Evolutionary conservation across 768 basidiomycete species (phyloP).

Genomic region (Leccinum boreale): DNA sequence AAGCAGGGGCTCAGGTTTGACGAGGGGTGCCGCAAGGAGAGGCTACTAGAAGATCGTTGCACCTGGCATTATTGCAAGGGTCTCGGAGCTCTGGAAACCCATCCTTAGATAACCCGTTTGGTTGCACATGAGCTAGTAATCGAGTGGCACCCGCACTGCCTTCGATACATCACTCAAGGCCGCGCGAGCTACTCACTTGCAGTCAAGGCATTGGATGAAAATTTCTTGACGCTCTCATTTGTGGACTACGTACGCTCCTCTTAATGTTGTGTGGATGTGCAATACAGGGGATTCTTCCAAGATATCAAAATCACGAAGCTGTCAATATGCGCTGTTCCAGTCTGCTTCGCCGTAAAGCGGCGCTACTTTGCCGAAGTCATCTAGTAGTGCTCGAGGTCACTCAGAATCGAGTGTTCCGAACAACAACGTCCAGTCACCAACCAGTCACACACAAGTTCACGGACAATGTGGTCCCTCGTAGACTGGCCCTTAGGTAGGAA

Average conservation of each 20-base stretch:
- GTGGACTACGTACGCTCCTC: conserved; percentile 5
- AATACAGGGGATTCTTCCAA: not conserved
- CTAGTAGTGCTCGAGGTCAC: not conserved
- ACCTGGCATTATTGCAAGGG: not conserved
- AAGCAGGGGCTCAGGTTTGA: conserved; percentile 24
- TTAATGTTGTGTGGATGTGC: conserved; percentile 4
- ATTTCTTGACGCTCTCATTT: not conserved
- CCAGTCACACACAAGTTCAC: no score
- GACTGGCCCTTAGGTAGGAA: no score
- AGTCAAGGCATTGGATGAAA: not conserved
- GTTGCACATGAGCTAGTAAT: not conserved
- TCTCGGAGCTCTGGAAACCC: not conserved
- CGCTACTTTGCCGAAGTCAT: not conserved
- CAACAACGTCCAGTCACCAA: no score
- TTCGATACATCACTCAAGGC: not conserved
- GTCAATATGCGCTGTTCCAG: no score
- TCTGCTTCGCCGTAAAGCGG: not conserved
- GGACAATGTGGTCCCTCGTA: no score
- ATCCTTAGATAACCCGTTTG: not conserved
- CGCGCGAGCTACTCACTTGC: not conserved
- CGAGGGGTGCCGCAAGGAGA: conserved; percentile 25
- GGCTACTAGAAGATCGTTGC: conserved; percentile 16
- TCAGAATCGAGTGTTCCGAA: not conserved
- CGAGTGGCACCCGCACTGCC: not conserved
- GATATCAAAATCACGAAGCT: not conserved